Percentiles rank a stretch among this genome's conserved stretches.
phyloP scores from a whole-genome alignment of 495 filamentous ascomycete species.

The Aspergillus indologenus region DNA sequence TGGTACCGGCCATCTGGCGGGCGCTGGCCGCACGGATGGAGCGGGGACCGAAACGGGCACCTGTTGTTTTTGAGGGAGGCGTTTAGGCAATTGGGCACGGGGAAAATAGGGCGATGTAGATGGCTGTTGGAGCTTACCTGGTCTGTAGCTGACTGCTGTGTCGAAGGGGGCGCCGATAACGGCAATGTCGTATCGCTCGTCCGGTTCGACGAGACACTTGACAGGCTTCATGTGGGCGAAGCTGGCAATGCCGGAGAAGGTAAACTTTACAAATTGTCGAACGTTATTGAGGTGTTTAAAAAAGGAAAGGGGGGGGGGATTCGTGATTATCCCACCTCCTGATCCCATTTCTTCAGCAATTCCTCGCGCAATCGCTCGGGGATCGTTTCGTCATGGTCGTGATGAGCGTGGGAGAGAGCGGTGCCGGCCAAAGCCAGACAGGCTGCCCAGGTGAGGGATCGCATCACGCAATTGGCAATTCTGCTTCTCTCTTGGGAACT shows the following conservation, averaged over 20 bases:
- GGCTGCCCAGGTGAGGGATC: constrained; percentile 19
- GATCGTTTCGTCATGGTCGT: constrained; percentile 38
- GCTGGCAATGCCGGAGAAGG: constrained; percentile 72
- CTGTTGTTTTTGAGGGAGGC: constrained; percentile 37
- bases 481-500: constrained; percentile 16
- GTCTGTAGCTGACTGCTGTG: constrained; percentile 76
- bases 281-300: no score
- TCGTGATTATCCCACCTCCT: constrained; percentile 36
- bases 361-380: constrained; percentile 44
- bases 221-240: constrained; percentile 76
- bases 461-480: constrained; percentile 17
- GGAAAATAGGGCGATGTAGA: constrained; percentile 4
- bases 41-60: constrained; percentile 77
- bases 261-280: no score
- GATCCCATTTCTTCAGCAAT: constrained; percentile 52
- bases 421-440: constrained; percentile 37
- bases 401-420: constrained; percentile 37
- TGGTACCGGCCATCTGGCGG: constrained; percentile 66
- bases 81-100: constrained; percentile 33
- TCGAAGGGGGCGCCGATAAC: constrained; percentile 84
- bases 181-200: constrained; percentile 69
- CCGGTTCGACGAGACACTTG: constrained; percentile 68
- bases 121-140: constrained; percentile 47
- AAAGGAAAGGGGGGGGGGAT: background rate
- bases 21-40: constrained; percentile 77